These are phyloP conservation scores for Herpetomonas muscarum DNA, from an alignment of 208 protist genomes.

Conservation along the genomic window DNA sequence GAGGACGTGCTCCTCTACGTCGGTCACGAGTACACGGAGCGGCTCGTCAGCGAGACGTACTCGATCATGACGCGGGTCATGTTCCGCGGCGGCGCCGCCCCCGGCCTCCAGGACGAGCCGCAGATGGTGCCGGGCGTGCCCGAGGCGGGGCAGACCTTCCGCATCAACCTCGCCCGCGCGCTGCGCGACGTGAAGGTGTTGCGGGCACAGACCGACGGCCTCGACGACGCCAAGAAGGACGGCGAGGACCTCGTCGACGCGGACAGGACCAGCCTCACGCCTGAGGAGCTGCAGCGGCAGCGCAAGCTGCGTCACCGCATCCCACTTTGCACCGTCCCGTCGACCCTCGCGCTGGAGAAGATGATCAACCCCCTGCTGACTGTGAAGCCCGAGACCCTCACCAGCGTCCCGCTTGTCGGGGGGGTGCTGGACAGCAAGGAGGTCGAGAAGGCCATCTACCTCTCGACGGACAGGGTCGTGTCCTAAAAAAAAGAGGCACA, in stretches of 20 bases:
- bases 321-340: slow-evolving; percentile 60
- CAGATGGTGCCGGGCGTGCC: neutral
- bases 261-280: neutral
- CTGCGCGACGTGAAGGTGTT: slow-evolving; percentile 29
- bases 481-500: neutral
- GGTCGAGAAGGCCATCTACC: slow-evolving; percentile 19
- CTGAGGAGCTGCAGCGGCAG: neutral
- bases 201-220: slow-evolving; percentile 31
- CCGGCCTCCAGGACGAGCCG: neutral
- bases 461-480: neutral
- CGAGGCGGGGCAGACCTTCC: slow-evolving; percentile 15
- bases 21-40: slow-evolving; percentile 78
- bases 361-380: slow-evolving; percentile 69
- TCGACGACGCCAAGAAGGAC: slow-evolving; percentile 23
- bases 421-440: slow-evolving; percentile 17
- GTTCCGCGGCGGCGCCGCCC: too few relatives aligned
- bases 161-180: slow-evolving; percentile 11
- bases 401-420: slow-evolving; percentile 11
- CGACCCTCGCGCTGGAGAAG: slow-evolving; percentile 57
- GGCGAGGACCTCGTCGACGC: slow-evolving; percentile 3
- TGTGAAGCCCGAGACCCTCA: slow-evolving; percentile 35
- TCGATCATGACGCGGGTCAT: slow-evolving; percentile 22
- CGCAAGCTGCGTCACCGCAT: slow-evolving; percentile 9
- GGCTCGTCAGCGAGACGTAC: slow-evolving; percentile 43
- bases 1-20: slow-evolving; percentile 73